These are phyloP conservation scores for Isatis tinctoria DNA, from an alignment of 345 rosid species.

Conservation along the genomic window DNA sequence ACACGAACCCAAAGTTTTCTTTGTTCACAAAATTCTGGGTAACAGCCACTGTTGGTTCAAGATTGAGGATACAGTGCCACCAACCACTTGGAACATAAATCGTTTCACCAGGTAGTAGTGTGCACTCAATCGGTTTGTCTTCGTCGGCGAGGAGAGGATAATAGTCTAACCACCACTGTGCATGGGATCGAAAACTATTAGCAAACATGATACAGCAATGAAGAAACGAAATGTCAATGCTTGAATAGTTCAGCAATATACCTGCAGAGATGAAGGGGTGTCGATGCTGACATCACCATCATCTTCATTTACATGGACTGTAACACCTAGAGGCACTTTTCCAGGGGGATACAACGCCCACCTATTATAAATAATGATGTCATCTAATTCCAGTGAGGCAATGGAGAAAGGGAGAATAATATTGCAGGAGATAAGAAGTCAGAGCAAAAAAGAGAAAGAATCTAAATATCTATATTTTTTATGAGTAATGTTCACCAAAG, in stretches of 20 bases:
- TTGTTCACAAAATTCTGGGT: constrained; percentile 90
- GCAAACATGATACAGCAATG: background rate
- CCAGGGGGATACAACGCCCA: constrained; percentile 99
- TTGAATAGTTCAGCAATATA: constrained; percentile 29
- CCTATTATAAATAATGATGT: constrained; percentile 41
- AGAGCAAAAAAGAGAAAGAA: background rate
- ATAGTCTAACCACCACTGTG: constrained; percentile 96
- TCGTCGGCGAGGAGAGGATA: constrained; percentile 89
- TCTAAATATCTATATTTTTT: background rate
- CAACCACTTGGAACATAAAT: constrained; percentile 96
- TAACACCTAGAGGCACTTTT: constrained; percentile 91
- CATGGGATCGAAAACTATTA: background rate
- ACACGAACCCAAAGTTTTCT: constrained; percentile 79
- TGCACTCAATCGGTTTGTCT: constrained; percentile 93
- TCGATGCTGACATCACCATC: constrained; percentile 93
- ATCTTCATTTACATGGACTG: constrained; percentile 90
- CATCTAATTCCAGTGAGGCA: background rate
- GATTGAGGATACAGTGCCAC: constrained; percentile 97
- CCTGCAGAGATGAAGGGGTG: constrained; percentile 91
- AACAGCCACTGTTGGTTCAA: constrained; percentile 87
- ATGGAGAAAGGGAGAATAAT: background rate
- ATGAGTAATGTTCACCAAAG: background rate
- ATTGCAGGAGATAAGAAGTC: constrained; percentile 3
- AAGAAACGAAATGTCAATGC: background rate
- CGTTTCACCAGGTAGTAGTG: constrained; percentile 89